Evolutionary conservation across 2,329 filamentous ascomycete genomes (phyloP), one percentile per base, ranked within the genome.

Genomic region (Chrysoporthe cubensis): DNA sequence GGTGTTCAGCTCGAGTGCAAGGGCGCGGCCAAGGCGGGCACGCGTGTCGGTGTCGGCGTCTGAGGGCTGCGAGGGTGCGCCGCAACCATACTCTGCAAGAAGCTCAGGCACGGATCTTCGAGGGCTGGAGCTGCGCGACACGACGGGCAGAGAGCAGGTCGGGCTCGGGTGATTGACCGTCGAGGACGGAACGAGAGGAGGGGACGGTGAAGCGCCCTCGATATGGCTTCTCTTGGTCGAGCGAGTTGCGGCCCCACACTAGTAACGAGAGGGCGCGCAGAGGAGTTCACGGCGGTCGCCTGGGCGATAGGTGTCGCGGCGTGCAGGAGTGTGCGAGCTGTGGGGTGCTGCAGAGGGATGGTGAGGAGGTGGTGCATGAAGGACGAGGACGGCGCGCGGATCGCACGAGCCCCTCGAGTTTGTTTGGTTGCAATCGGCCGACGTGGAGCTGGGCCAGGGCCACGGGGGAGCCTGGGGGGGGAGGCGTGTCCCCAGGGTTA

Each of bases 71-170:
- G 18, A 43, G 4, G 13, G 52, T 59, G 59, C n/a, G 16, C 44
- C 42, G 50, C 62, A 42, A 65, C 58, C 65, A 65, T 67, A 46
- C 62, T 68, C 56, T 56, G 62, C 46, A 61, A 26, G 26, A 26
- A 26, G 58, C 42, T 56, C 26, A 54, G 57, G 62, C 43, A 58
- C 50, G 59, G 57, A 58, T 32, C 13, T 16, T 13, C 11, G 7
- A 54, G 32, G 26, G 26, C 21, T 8, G 26, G 50, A 26, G 50
- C 26, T 32, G 13, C 32, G 21, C 21, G 50, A 54, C 62, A 68
- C 66, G 5, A 60, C 9, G 5, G 40, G n/a, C 3, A 54, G 57
- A 59, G 26, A 62, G 57, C 44, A 34, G 18, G 46, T 21, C 63
- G 58, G 48, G 43, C 46, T 43, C n/a, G 57, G n/a, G 6, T 37